Percentiles rank a stretch among this genome's conserved stretches.
Conservation (phyloP, 2,329 filamentous ascomycete species). For the Sclerotiophoma versabilis region DNA sequence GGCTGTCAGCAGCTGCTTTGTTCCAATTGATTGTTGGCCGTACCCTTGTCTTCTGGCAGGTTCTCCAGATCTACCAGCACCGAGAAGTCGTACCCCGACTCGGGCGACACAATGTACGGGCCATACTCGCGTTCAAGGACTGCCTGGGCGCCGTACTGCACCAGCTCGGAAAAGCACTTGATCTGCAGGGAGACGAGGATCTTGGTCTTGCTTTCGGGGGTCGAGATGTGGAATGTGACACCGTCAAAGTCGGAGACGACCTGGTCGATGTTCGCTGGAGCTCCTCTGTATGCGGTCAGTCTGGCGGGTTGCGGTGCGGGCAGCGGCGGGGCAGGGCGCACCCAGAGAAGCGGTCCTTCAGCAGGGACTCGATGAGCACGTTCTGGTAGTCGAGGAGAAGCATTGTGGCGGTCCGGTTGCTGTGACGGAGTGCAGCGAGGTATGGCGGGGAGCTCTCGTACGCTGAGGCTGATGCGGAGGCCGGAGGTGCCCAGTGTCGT, state of each 20-base stretch:
- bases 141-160: slow-evolving; percentile 89
- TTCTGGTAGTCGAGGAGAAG: slow-evolving; percentile 99
- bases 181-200: slow-evolving; percentile 95
- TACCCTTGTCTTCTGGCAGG: slow-evolving; percentile 80
- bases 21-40: background rate
- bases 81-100: slow-evolving; percentile 95
- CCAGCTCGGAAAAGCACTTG: slow-evolving; percentile 90
- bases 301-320: slow-evolving; percentile 40
- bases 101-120: slow-evolving; percentile 83
- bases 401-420: slow-evolving; percentile 57
- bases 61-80: slow-evolving; percentile 87
- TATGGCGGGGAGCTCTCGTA: slow-evolving; percentile 37
- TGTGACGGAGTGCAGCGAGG: slow-evolving; percentile 13
- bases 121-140: slow-evolving; percentile 96
- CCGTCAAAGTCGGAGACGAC: slow-evolving; percentile 99
- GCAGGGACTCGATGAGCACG: slow-evolving; percentile 92
- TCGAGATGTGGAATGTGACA: slow-evolving; percentile 98
- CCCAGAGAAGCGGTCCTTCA: slow-evolving; percentile 94
- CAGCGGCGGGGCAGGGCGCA: slow-evolving; percentile 54
- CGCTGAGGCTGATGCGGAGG: slow-evolving; percentile 37
- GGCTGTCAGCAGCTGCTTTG: slow-evolving; percentile 26
- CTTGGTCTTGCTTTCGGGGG: slow-evolving; percentile 89
- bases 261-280: slow-evolving; percentile 92
- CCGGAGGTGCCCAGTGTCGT: slow-evolving; percentile 37
- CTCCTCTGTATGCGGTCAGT: slow-evolving; percentile 66